Conservation (phyloP, 2,329 filamentous ascomycete genomes). For the Sclerotinia sclerotiorum region DNA sequence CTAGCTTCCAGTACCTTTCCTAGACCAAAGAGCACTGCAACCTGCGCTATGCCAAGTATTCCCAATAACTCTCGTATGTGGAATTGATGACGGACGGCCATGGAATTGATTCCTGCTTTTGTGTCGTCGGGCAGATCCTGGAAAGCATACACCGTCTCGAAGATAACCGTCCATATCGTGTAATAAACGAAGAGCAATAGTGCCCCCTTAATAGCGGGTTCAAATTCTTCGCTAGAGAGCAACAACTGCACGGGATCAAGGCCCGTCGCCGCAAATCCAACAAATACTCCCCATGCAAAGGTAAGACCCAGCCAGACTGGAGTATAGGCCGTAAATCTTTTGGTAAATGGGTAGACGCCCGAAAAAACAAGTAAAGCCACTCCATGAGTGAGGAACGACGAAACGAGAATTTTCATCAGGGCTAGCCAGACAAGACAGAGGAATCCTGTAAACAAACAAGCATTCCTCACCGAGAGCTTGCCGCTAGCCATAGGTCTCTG, state of each 20-base stretch:
- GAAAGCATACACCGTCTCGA: slow-evolving; percentile 21
- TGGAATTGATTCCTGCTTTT: slow-evolving; percentile 19
- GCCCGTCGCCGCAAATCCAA: background rate
- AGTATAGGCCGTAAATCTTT: background rate
- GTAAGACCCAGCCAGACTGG: background rate
- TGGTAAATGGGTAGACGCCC: background rate
- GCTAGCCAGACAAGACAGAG: background rate
- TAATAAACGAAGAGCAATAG: background rate
- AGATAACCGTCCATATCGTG: slow-evolving; percentile 19
- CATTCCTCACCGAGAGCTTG: background rate
- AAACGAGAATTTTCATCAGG: background rate
- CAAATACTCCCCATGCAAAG: background rate
- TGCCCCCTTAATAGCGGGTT: background rate
- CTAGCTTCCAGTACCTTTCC: background rate
- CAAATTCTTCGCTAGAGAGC: background rate
- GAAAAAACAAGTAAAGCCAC: background rate
- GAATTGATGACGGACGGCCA: slow-evolving; percentile 15
- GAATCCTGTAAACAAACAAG: background rate
- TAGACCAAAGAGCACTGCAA: background rate
- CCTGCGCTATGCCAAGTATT: background rate
- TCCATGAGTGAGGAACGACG: background rate
- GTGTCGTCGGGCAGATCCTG: slow-evolving; percentile 24
- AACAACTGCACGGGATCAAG: background rate
- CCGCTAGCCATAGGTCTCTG: background rate
- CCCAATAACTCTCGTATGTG: background rate